Evolutionary conservation across 352 stramenopile genomes (phyloP).

Genomic region (Pythium vanterpoolii): DNA sequence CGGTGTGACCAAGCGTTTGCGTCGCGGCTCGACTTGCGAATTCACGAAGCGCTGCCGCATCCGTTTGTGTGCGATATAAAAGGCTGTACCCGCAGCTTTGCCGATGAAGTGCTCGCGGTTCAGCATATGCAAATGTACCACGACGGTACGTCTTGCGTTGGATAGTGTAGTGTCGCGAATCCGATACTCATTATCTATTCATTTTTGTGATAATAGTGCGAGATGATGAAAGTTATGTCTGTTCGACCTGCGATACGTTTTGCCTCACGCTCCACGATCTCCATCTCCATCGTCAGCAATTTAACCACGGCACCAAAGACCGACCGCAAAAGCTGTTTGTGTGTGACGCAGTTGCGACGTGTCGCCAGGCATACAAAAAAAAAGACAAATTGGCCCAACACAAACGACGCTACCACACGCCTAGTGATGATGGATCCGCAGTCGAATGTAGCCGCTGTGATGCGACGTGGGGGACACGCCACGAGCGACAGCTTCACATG

Average conservation of each 20-base stretch:
- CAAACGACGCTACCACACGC: constrained; percentile 16
- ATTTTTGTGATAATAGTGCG: constrained; percentile 1
- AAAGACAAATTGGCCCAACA: constrained; percentile 29
- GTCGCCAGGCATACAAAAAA: constrained; percentile 19
- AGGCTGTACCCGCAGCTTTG: constrained; percentile 16
- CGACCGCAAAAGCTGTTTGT: constrained; percentile 3
- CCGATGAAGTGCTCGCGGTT: constrained; percentile 18
- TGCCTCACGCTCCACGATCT: constrained; percentile 18
- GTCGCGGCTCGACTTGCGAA: background rate
- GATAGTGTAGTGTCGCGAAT: background rate
- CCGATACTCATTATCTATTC: background rate
- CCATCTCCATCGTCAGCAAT: background rate
- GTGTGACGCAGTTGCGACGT: constrained; percentile 12
- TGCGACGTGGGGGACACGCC: constrained; percentile 17
- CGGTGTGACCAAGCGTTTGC: background rate
- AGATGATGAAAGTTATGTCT: constrained; percentile 5
- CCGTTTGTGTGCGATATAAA: constrained; percentile 23
- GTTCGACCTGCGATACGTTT: constrained; percentile 4
- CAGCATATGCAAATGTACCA: constrained; percentile 19
- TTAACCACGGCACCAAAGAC: background rate
- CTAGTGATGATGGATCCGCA: background rate
- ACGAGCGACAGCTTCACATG: constrained; percentile 31
- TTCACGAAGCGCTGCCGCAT: background rate
- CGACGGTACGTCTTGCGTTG: background rate
- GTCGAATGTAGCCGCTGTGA: constrained; percentile 25